Evolutionary conservation across 2,329 filamentous ascomycete genomes (phyloP).

Genomic region (Venturia nashicola): DNA sequence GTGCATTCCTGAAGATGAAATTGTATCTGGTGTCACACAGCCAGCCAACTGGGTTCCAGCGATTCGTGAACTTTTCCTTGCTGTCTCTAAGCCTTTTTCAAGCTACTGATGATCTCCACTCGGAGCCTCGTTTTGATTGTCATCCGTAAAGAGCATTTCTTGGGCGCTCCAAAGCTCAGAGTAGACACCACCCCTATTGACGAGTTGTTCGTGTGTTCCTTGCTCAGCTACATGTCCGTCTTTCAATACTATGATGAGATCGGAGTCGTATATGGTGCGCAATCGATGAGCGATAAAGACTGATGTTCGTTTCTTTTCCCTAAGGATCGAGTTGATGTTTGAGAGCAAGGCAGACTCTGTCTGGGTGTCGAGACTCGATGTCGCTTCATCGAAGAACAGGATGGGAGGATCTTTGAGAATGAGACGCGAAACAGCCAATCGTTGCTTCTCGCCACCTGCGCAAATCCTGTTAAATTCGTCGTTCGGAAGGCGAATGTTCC

Average conservation of each 20-base stretch:
- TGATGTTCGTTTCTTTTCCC: constrained; percentile 78
- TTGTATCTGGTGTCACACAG: neutral
- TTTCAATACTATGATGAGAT: constrained; percentile 83
- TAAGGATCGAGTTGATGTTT: constrained; percentile 86
- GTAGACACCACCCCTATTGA: constrained; percentile 71
- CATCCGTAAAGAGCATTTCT: constrained; percentile 9
- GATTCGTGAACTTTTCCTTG: neutral
- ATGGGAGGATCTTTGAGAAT: constrained; percentile 82
- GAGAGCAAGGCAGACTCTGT: constrained; percentile 82
- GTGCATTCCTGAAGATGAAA: neutral
- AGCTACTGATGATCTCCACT: neutral
- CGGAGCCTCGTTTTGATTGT: neutral
- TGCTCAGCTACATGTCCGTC: constrained; percentile 76
- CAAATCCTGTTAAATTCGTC: neutral
- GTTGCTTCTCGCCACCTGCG: constrained; percentile 71
- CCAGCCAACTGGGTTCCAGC: neutral
- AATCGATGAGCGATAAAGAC: constrained; percentile 91
- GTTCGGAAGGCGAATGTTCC: neutral
- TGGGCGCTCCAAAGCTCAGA: constrained; percentile 78
- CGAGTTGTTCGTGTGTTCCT: constrained; percentile 75
- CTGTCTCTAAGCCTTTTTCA: neutral
- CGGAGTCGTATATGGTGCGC: constrained; percentile 82
- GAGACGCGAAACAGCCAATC: constrained; percentile 70
- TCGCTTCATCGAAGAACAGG: constrained; percentile 92
- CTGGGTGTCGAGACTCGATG: constrained; percentile 81